Conservation (phyloP, 2,329 filamentous ascomycete species). For the Trichophyton schoenleinii region DNA sequence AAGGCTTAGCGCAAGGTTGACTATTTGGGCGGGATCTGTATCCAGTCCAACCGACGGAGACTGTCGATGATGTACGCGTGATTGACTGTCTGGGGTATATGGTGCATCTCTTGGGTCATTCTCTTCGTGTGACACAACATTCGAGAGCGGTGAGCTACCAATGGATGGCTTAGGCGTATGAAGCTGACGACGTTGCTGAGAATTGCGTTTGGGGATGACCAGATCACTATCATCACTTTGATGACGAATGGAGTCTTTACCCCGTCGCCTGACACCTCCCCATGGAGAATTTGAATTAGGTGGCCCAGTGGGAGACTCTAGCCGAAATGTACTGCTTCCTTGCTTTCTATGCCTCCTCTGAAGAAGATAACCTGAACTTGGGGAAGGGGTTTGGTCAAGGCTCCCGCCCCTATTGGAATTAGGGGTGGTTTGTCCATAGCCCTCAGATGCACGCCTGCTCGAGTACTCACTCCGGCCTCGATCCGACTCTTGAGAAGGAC, state of each 20-base stretch:
- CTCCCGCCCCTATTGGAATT: not conserved
- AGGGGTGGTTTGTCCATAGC: not conserved
- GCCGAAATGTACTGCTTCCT: constrained; percentile 12
- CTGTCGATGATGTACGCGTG: not conserved
- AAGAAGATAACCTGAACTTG: not conserved
- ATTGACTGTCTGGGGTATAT: not conserved
- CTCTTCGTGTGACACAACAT: not conserved
- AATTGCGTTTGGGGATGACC: not conserved
- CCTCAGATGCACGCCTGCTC: not conserved
- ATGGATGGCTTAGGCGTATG: not conserved
- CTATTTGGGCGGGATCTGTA: constrained; percentile 75
- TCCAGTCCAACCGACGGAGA: constrained; percentile 37
- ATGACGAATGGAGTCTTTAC: not conserved
- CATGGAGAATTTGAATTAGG: not conserved
- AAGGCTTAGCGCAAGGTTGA: constrained; percentile 79
- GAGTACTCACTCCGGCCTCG: not conserved
- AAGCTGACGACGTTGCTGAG: not conserved
- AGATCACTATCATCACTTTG: not conserved
- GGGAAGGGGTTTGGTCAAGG: not conserved
- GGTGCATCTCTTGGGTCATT: not conserved
- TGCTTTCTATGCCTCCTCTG: constrained; percentile 8
- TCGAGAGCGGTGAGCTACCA: constrained; percentile 2
- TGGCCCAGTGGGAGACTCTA: constrained; percentile 4
- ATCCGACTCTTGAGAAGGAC: not conserved
- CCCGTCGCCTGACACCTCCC: not conserved